Percentiles rank a stretch among this genome's conserved stretches.
phyloP scores from a whole-genome alignment of 345 rosid genomes.

The Sapria himalayana region DNA sequence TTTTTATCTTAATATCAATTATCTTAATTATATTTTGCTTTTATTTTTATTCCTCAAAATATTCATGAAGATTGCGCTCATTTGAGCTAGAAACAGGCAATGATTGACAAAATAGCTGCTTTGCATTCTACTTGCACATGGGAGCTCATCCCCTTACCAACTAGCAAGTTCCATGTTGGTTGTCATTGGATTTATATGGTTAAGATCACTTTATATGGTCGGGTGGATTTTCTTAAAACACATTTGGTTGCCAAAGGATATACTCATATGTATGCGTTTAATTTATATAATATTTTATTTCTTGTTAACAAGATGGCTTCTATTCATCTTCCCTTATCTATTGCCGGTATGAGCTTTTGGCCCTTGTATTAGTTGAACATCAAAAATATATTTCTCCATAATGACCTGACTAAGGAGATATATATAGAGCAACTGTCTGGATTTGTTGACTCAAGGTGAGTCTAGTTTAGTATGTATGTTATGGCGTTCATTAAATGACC shows the following conservation, averaged over 20 bases:
- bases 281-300: neutral
- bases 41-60: too few species aligned
- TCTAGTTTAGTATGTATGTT: too few species aligned
- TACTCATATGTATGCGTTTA: neutral
- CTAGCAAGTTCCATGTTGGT: too few species aligned
- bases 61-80: too few species aligned
- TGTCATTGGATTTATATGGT: fast-evolving
- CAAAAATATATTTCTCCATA: neutral
- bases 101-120: too few species aligned
- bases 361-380: neutral
- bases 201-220: neutral
- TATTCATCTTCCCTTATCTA: neutral
- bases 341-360: neutral
- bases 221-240: neutral
- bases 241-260: neutral
- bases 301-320: neutral
- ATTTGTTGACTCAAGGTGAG: neutral
- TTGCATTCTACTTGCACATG: too few species aligned
- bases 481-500: too few species aligned
- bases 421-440: neutral
- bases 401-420: neutral
- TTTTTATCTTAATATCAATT: too few species aligned
- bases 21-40: too few species aligned
- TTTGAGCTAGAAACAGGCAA: too few species aligned
- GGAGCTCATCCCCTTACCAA: too few species aligned